phyloP scores from a whole-genome alignment of 441 rosid genomes.

The Mallotus repandus region DNA sequence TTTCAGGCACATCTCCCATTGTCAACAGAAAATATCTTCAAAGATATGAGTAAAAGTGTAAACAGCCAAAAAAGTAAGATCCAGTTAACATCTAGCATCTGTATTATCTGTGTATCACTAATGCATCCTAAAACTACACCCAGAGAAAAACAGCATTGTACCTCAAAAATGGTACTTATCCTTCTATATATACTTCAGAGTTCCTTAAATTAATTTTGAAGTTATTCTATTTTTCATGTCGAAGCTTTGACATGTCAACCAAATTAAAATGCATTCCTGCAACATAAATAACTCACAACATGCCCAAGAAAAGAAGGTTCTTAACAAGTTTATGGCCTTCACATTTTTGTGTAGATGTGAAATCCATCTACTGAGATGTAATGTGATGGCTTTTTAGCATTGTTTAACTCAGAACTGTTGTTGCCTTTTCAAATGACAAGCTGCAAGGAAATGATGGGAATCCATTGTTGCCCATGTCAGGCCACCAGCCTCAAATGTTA shows the following conservation, averaged over 20 bases:
- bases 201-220: conserved; percentile 6
- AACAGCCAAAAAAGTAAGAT: conserved; percentile 2
- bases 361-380: not conserved
- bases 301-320: not conserved
- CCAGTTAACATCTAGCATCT: not conserved
- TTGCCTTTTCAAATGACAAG: not conserved
- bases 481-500: conserved; percentile 1
- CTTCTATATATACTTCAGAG: not conserved
- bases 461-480: not conserved
- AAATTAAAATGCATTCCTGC: not conserved
- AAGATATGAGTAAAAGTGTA: not conserved
- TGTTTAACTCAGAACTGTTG: not conserved
- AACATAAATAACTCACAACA: not conserved
- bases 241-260: not conserved
- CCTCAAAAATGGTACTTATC: not conserved
- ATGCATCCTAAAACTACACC: not conserved
- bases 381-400: not conserved
- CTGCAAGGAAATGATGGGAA: not conserved
- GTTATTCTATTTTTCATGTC: not conserved
- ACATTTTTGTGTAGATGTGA: not conserved
- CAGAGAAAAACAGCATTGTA: not conserved
- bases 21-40: conserved; percentile 28
- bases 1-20: conserved; percentile 23
- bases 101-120: not conserved
- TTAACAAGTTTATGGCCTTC: not conserved